Percentiles rank a stretch among this genome's conserved stretches.
These are phyloP conservation scores for Fraxinus anomala DNA, from an alignment of 257 asterid genomes.

Conservation along the genomic window DNA sequence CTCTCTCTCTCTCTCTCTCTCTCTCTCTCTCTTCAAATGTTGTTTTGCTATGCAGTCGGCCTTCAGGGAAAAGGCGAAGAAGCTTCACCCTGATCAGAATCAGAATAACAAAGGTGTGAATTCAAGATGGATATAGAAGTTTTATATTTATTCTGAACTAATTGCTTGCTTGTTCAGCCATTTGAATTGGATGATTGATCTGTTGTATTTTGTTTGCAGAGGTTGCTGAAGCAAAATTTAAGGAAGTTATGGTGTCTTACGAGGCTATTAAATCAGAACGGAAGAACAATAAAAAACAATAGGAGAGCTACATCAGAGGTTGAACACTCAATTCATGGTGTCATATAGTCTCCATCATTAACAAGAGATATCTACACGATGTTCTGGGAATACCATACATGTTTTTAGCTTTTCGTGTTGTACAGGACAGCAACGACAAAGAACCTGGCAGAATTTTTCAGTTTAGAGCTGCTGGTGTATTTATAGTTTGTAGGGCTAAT, in stretches of 20 bases:
- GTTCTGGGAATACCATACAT: background rate
- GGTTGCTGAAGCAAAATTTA: constrained; percentile 79
- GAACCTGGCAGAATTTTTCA: background rate
- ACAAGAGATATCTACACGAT: background rate
- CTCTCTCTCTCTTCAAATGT: background rate
- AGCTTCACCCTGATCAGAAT: constrained; percentile 95
- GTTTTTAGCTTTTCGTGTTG: background rate
- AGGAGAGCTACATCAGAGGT: background rate
- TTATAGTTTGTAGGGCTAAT: background rate
- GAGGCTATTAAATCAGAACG: constrained; percentile 64
- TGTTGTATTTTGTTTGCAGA: constrained; percentile 45
- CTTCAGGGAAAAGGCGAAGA: constrained; percentile 83
- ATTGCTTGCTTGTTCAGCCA: constrained; percentile 18
- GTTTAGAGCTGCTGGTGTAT: background rate
- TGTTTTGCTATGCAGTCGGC: constrained; percentile 59
- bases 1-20: constrained; percentile 9
- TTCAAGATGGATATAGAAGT: background rate
- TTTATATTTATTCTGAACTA: constrained; percentile 6
- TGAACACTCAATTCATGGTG: background rate
- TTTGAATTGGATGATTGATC: background rate
- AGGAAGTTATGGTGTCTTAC: constrained; percentile 71
- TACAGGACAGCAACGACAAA: background rate
- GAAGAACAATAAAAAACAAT: constrained; percentile 35
- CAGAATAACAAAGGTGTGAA: constrained; percentile 70
- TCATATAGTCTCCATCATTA: background rate